Base-by-base conservation (phyloP, 306 rosid genomes). In the Cajanus cajan region DNA sequence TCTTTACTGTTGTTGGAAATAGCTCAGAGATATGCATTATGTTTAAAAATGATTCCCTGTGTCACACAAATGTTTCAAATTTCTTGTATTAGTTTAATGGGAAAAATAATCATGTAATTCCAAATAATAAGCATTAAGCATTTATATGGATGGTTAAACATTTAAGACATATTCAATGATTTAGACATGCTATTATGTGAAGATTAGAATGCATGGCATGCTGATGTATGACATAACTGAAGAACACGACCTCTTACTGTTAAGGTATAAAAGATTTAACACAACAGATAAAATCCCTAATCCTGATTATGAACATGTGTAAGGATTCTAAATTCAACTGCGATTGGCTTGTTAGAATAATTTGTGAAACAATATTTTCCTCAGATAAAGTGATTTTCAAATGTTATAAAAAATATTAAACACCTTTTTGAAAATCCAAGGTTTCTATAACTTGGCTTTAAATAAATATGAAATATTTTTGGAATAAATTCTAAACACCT, bases 21-120 rank as follows among this genome's bases (percentile, higher is more conserved):
- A 48, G 54, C 50, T 48, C 54, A 14, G 14, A 48, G 50, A 28
- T 25, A 12, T 14, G 76, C 78, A 25, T 37, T 50, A 10, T 45
- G 78, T 54, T 71, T 82, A 16, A 57, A 76, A 25, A 74, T 25
- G 43, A 72, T 72, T 82, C 78, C 85, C 87, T 81, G 81, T 36
- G 59, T 43, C 80, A 76, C 37, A 50, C 73, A 36, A 54, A 58
- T 31, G 44, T 54, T 74, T 50, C 68, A 85, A 62, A 65, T n/a
- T 70, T 43, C 58, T 7, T 64, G 63, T 50, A 71, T 48, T 64
- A 47, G 10, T 48, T n/a, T 40, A 45, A 24, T 36, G 51, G 48
- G 24, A 37, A 67, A 74, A 59, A 19, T 70, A 33, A 51, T 11
- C 71, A 79, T 43, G 15, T 48, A 68, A 68, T 40, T 50, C 51